A percentile compares a stretch with the other conserved stretches of the same genome.
phyloP scores from a whole-genome alignment of 352 stramenopile species.

The Achlya hypogyna region DNA sequence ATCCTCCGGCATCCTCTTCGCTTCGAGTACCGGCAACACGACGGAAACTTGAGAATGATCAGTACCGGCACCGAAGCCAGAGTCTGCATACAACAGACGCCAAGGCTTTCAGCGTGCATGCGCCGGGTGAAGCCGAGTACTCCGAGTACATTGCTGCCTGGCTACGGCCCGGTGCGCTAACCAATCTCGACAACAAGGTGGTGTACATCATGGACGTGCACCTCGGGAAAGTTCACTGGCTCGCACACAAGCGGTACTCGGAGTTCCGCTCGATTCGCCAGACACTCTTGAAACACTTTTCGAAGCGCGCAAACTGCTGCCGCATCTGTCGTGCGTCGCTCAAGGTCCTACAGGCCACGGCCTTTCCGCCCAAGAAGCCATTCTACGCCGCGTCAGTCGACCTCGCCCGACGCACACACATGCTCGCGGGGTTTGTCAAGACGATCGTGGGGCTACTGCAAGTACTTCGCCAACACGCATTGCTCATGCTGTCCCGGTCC shows the following conservation, averaged over 20 bases:
- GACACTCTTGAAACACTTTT: conserved; percentile 54
- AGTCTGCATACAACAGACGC: no score
- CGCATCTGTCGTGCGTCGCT: conserved; percentile 60
- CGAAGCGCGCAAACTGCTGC: conserved; percentile 26
- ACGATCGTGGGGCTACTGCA: conserved; percentile 43
- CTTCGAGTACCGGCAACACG: no score
- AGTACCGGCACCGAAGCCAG: no score
- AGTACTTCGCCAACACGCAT: conserved; percentile 53
- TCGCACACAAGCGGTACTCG: conserved; percentile 52
- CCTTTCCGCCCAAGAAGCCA: conserved; percentile 33
- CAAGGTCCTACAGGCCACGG: conserved; percentile 33
- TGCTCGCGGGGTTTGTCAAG: conserved; percentile 45
- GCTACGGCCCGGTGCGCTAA: conserved; percentile 23
- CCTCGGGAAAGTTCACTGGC: conserved; percentile 55
- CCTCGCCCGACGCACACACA: conserved; percentile 39
- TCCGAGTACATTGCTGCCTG: conserved; percentile 58
- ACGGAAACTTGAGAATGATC: no score
- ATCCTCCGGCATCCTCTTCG: no score
- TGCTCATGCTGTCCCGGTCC: conserved; percentile 37
- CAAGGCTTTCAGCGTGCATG: not conserved
- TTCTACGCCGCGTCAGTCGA: conserved; percentile 13
- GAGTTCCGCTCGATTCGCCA: conserved; percentile 52
- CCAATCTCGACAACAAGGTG: conserved; percentile 43
- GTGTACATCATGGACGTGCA: conserved; percentile 63
- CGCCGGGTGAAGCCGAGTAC: conserved; percentile 48